These are phyloP conservation scores for Knoxdaviesia capensis DNA, from an alignment of 2,329 filamentous ascomycete genomes.

Conservation along the genomic window DNA sequence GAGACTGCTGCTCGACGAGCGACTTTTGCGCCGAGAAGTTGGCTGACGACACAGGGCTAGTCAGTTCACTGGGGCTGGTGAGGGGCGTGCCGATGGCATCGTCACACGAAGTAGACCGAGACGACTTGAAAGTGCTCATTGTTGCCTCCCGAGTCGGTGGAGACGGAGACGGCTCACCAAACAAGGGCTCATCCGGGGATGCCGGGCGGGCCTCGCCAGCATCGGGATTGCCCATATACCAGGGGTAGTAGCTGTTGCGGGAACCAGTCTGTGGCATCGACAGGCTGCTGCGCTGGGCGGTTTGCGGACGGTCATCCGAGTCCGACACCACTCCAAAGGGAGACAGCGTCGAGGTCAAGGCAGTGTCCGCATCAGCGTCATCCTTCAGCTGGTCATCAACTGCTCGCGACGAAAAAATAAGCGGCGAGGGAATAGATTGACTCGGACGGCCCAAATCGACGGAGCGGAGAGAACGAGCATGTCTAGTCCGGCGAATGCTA, in stretches of 20 bases:
- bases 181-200: too few species aligned
- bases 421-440: too few species aligned
- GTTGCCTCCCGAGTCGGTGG: slow-evolving; percentile 19
- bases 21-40: slow-evolving; percentile 21
- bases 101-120: slow-evolving; percentile 30
- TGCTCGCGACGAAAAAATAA: too few species aligned
- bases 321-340: too few species aligned
- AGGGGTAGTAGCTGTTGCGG: too few species aligned
- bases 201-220: too few species aligned
- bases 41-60: slow-evolving; percentile 25
- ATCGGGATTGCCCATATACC: too few species aligned
- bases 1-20: too few species aligned
- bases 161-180: slow-evolving; percentile 1
- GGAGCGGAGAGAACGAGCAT: slow-evolving; percentile 24
- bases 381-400: too few species aligned
- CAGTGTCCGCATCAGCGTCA: too few species aligned
- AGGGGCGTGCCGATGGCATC: slow-evolving; percentile 25
- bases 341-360: slow-evolving; percentile 6
- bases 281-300: slow-evolving; percentile 11
- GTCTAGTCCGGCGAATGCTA: slow-evolving; percentile 14
- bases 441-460: slow-evolving; percentile 15
- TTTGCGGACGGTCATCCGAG: slow-evolving; percentile 24
- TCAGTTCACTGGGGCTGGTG: slow-evolving; percentile 32
- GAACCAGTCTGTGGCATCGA: too few species aligned
- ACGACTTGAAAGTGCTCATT: slow-evolving; percentile 24